A percentile compares a stretch with the other conserved stretches of the same genome.
These are phyloP conservation scores for Fraxinus quadrangulata DNA, from an alignment of 257 asterid genomes.

Conservation along the genomic window DNA sequence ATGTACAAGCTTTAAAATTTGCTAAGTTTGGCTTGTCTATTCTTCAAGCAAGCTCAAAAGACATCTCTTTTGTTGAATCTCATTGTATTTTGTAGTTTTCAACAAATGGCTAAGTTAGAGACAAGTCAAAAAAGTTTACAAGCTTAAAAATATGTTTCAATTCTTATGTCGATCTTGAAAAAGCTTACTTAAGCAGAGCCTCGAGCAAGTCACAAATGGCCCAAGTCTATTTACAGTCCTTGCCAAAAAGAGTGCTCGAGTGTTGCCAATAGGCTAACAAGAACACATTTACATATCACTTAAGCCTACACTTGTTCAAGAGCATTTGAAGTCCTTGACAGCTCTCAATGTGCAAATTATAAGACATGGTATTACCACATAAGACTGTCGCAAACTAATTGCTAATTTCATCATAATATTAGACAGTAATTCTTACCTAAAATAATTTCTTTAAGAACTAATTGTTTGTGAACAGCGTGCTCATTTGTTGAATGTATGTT, in stretches of 20 bases:
- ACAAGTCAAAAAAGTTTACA: too few relatives aligned
- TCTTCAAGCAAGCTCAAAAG: background rate
- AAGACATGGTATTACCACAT: background rate
- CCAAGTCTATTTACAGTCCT: background rate
- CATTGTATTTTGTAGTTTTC: too few relatives aligned
- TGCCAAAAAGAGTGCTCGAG: background rate
- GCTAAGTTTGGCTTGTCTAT: background rate
- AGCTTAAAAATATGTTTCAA: too few relatives aligned
- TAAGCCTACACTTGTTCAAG: background rate
- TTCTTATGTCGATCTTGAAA: background rate
- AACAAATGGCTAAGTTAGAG: too few relatives aligned
- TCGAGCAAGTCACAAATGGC: background rate
- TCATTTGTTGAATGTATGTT: background rate
- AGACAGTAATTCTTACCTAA: background rate
- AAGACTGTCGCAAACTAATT: background rate
- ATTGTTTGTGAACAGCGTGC: background rate
- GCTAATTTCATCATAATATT: background rate
- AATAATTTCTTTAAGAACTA: background rate
- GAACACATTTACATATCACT: background rate
- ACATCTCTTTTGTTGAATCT: background rate
- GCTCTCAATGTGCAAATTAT: background rate
- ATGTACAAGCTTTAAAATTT: background rate
- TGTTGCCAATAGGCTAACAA: background rate
- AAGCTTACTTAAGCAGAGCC: background rate
- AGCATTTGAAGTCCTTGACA: background rate